These are phyloP conservation scores for Podospora bellae-mahoneyi DNA, from an alignment of 495 filamentous ascomycete species.

Conservation along the genomic window DNA sequence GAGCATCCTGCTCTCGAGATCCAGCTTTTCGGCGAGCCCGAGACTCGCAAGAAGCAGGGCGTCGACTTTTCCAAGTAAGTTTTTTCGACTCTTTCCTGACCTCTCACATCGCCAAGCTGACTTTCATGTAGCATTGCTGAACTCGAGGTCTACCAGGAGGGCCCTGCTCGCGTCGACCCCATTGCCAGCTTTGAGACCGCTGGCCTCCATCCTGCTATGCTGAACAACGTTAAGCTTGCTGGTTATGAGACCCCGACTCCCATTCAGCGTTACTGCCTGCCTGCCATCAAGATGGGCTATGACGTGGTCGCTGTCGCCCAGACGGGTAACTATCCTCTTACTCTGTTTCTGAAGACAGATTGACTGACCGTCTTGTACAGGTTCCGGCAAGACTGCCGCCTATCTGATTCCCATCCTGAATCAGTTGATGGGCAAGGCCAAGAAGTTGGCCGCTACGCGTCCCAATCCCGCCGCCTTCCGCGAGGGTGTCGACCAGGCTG, in stretches of 20 bases:
- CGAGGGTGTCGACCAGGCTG: slow-evolving; percentile 43
- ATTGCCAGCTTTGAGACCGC: slow-evolving; percentile 66
- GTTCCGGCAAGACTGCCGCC: slow-evolving; percentile 93
- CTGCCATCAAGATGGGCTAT: slow-evolving; percentile 64
- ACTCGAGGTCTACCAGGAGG: slow-evolving; percentile 60
- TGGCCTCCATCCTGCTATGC: slow-evolving; percentile 80
- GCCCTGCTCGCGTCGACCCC: slow-evolving; percentile 49
- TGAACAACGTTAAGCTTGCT: slow-evolving; percentile 69
- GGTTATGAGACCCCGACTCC: slow-evolving; percentile 67
- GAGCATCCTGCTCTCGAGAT: slow-evolving; percentile 62
- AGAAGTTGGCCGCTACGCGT: slow-evolving; percentile 72
- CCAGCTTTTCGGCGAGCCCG: slow-evolving; percentile 61
- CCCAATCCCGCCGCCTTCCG: slow-evolving; percentile 52
- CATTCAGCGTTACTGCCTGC: slow-evolving; percentile 80
- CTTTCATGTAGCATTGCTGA: slow-evolving; percentile 46
- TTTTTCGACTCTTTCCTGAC: not conserved
- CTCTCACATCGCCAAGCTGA: slow-evolving; percentile 17
- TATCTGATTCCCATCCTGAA: slow-evolving; percentile 88
- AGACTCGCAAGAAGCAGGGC: slow-evolving; percentile 36
- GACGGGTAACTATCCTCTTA: slow-evolving; percentile 63
- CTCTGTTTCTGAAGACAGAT: not conserved
- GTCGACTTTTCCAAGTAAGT: slow-evolving; percentile 50
- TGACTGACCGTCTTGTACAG: slow-evolving; percentile 40
- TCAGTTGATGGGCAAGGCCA: slow-evolving; percentile 89
- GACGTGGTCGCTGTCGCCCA: slow-evolving; percentile 88